Conservation (phyloP, 208 protist species). For the Trypanosoma conorhini region DNA sequence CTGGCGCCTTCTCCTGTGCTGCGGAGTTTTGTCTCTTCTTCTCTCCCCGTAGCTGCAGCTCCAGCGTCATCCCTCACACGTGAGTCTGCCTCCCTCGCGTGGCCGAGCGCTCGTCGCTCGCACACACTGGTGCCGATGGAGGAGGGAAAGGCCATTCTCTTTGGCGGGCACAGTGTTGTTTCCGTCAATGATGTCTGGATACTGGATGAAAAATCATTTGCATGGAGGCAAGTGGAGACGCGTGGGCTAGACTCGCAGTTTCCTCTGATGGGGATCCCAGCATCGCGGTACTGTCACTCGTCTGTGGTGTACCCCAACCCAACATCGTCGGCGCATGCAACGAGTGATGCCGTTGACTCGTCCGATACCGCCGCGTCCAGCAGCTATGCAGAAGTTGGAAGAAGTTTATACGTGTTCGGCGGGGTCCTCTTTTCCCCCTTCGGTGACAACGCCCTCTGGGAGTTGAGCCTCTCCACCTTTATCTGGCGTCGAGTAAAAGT, state of each 20-base stretch:
- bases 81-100: not conserved
- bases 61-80: not conserved
- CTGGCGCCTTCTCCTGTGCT: not conserved
- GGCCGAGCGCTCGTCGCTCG: conserved; percentile 19
- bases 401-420: conserved; percentile 20
- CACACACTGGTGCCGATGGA: conserved; percentile 12
- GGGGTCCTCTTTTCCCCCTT: conserved; percentile 9
- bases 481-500: conserved; percentile 17
- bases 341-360: not conserved
- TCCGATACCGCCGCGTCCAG: not conserved
- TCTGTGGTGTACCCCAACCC: conserved; percentile 17
- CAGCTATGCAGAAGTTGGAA: not conserved
- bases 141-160: conserved; percentile 10
- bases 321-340: not conserved
- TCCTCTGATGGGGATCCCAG: conserved; percentile 5
- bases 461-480: conserved; percentile 19
- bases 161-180: conserved; percentile 12
- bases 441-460: conserved; percentile 15
- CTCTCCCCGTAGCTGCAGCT: not conserved
- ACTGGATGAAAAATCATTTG: conserved; percentile 18
- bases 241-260: not conserved
- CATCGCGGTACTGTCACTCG: conserved; percentile 20
- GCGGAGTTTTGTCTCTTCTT: not conserved
- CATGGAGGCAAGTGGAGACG: conserved; percentile 4
- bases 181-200: conserved; percentile 26